Evolutionary conservation across 257 asterid species (phyloP).

Genomic region (Przewalskia tangutica): DNA sequence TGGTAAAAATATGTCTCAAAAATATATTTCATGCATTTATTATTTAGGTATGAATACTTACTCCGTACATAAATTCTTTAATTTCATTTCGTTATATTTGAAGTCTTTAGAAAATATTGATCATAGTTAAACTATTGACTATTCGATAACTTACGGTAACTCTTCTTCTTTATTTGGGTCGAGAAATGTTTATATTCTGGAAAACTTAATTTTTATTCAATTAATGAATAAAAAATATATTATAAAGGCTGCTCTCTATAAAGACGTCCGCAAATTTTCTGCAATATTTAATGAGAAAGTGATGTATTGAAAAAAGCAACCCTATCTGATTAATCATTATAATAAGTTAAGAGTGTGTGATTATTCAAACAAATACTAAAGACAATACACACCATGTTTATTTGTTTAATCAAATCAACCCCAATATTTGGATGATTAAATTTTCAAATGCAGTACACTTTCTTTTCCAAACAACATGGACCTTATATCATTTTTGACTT

Average conservation of each 20-base stretch:
- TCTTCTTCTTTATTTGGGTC: neutral
- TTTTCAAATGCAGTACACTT: neutral
- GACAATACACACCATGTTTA: neutral
- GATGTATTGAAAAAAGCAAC: neutral
- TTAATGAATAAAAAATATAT: neutral
- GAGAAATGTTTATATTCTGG: neutral
- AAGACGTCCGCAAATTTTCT: conserved; percentile 6
- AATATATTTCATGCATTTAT: neutral
- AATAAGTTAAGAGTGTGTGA: neutral
- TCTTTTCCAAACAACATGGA: neutral
- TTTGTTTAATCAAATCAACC: neutral
- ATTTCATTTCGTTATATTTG: neutral
- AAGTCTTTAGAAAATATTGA: neutral
- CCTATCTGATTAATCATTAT: neutral
- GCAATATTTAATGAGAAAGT: neutral
- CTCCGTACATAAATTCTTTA: neutral
- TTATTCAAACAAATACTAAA: neutral
- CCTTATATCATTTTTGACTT: neutral
- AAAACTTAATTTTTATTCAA: neutral
- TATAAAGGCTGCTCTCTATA: neutral
- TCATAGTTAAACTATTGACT: neutral
- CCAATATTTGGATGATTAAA: neutral
- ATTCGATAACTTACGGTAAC: neutral
- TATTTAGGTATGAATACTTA: neutral
- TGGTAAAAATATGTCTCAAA: neutral